A percentile compares a stretch with the other conserved stretches of the same genome.
These are phyloP conservation scores for Pouteria campechiana DNA, from an alignment of 179 eudicot genomes.

Conservation along the genomic window DNA sequence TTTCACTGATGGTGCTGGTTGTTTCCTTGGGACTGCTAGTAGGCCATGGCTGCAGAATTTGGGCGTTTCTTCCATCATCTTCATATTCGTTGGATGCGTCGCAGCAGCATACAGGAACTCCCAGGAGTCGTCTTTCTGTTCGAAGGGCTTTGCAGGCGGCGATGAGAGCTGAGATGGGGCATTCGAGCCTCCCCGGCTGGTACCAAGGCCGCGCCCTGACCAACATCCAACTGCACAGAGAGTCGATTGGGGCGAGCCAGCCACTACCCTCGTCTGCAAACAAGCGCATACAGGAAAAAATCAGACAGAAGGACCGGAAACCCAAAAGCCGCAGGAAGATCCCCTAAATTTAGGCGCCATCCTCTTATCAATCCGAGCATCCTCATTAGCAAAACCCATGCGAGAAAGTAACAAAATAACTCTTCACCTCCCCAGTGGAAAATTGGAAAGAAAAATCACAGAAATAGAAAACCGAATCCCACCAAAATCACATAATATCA, in stretches of 20 bases:
- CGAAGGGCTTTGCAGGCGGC: conserved; percentile 27
- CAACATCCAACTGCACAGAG: conserved; percentile 24
- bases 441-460: too few species aligned
- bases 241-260: conserved; percentile 84
- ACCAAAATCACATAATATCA: too few species aligned
- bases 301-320: too few species aligned
- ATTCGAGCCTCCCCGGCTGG: conserved; percentile 46
- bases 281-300: too few species aligned
- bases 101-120: conserved; percentile 65
- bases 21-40: conserved; percentile 10
- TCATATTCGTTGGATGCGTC: conserved; percentile 48
- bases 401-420: too few species aligned
- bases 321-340: too few species aligned
- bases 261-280: conserved; percentile 23
- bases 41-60: conserved; percentile 11
- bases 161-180: conserved; percentile 30
- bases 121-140: conserved; percentile 28
- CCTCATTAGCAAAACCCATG: too few species aligned
- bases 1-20: background rate
- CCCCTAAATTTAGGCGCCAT: too few species aligned
- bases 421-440: too few species aligned
- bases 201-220: conserved; percentile 23
- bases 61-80: too few species aligned
- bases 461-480: too few species aligned
- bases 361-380: too few species aligned